These are phyloP conservation scores for Pelargonium nanum DNA, from an alignment of 345 rosid species.

Conservation along the genomic window DNA sequence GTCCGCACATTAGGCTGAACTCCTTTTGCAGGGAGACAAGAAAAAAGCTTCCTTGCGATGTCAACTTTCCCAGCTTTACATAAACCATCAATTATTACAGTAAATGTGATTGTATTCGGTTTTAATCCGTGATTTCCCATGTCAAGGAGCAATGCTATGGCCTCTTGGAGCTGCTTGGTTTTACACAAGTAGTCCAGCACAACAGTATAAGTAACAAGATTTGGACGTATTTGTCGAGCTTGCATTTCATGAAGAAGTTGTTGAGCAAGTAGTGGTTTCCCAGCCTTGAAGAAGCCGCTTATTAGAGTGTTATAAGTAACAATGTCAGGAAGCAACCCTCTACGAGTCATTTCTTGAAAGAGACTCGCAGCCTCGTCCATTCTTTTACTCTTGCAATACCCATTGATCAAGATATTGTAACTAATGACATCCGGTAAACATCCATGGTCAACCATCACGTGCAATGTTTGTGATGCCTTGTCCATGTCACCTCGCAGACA, in stretches of 20 bases:
- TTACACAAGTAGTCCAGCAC: constrained; percentile 13
- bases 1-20: neutral
- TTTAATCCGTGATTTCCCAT: constrained; percentile 6
- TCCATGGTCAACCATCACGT: constrained; percentile 6
- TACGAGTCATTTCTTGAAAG: neutral
- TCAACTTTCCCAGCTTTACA: constrained; percentile 69
- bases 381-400: neutral
- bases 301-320: constrained; percentile 8
- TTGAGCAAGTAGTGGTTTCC: constrained; percentile 1
- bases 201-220: constrained; percentile 6
- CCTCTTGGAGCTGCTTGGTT: neutral
- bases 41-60: constrained; percentile 38
- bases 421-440: constrained; percentile 6
- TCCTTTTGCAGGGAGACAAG: neutral
- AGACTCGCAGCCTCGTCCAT: neutral
- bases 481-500: constrained; percentile 10
- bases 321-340: constrained; percentile 10
- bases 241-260: neutral
- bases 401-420: constrained; percentile 4
- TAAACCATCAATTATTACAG: constrained; percentile 73
- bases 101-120: constrained; percentile 66
- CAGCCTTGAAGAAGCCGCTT: constrained; percentile 2
- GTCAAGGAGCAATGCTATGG: neutral
- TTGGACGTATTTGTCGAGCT: neutral
- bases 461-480: constrained; percentile 3